Base-by-base conservation (phyloP, 2,329 filamentous ascomycete genomes). In the Monilinia vaccinii-corymbosi region DNA sequence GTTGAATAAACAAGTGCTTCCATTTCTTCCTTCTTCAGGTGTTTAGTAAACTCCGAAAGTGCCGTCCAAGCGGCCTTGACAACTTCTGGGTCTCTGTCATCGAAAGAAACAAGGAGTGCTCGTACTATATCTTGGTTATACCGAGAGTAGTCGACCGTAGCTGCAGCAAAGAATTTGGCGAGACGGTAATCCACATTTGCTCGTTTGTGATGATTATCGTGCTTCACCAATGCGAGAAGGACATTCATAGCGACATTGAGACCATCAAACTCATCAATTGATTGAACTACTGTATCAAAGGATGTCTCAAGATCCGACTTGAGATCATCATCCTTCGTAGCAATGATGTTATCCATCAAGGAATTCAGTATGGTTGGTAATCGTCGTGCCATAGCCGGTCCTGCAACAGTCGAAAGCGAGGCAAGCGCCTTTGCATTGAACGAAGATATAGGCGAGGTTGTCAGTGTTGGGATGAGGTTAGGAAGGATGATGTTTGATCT, bases 41-140 rank as follows among this genome's bases (percentile, higher is more conserved):
- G 87, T 73, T 92, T 92, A 49, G 92, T 97, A 67, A 99, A 87
- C 61, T 89, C 89, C 67, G 78, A 91, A 61, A 99, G 81, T 7
- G 92, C 93, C 58, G 84, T 81, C 92, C 92, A 97, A 25, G 93
- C 85, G 48, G 90, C 83, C 77, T 95, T 95, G 69, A 97, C 88
- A 4, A 97, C 93, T 25, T 87, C 85, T 63, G 76, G 75, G 70
- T 97, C 94, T 57, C 83, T 75, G 69, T 99, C 94, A 69, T 94
- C 91, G 71, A 99, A 99, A 0, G 91, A 92, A 66, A 96, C 88
- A 60, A 99, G 83, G 57, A 99, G 78, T 4, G 89, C 87, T 16
- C 93, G 88, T 69, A 99, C 91, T 57, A 99, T 88, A 69, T 99
- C 93, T 71, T 93, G 92, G 73, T 97, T 91, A 78, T 97, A 99